Percentiles rank a stretch among this genome's conserved stretches.
These are phyloP conservation scores for Diversispora epigaea DNA, from an alignment of 192 early-diverging fungal genomes.

Conservation along the genomic window DNA sequence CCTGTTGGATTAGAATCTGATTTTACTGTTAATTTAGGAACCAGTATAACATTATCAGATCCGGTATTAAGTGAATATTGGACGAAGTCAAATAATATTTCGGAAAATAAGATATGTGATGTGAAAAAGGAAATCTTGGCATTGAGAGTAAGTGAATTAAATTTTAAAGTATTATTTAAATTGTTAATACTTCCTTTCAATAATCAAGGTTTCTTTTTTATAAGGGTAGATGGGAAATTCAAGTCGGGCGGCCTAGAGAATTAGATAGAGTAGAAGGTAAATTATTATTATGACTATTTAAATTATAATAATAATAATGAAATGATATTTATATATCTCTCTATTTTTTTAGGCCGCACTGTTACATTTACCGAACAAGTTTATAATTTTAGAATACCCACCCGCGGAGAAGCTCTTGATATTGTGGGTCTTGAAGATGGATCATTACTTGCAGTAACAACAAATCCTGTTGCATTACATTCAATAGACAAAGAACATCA, in stretches of 20 bases:
- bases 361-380: constrained; percentile 67
- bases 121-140: constrained; percentile 35
- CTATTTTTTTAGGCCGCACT: constrained; percentile 41
- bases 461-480: constrained; percentile 62
- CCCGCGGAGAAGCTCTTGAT: constrained; percentile 65
- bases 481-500: constrained; percentile 52
- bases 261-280: constrained; percentile 57
- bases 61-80: constrained; percentile 58
- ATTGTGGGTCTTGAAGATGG: constrained; percentile 51
- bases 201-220: constrained; percentile 34
- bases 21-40: constrained; percentile 61
- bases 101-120: constrained; percentile 2
- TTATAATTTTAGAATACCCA: constrained; percentile 65
- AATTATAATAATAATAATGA: not conserved
- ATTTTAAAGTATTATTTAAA: not conserved
- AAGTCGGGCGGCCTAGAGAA: constrained; percentile 46
- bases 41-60: constrained; percentile 48
- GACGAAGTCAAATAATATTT: constrained; percentile 37
- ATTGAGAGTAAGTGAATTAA: constrained; percentile 29
- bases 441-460: constrained; percentile 57
- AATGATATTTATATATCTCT: not conserved
- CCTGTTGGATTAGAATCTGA: constrained; percentile 69
- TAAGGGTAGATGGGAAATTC: constrained; percentile 57
- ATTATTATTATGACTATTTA: not conserved
- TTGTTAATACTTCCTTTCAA: constrained; percentile 4